Percentiles rank a stretch among this genome's conserved stretches.
These are phyloP conservation scores for Aspergillus ellipticus DNA, from an alignment of 495 filamentous ascomycete species.

Conservation along the genomic window DNA sequence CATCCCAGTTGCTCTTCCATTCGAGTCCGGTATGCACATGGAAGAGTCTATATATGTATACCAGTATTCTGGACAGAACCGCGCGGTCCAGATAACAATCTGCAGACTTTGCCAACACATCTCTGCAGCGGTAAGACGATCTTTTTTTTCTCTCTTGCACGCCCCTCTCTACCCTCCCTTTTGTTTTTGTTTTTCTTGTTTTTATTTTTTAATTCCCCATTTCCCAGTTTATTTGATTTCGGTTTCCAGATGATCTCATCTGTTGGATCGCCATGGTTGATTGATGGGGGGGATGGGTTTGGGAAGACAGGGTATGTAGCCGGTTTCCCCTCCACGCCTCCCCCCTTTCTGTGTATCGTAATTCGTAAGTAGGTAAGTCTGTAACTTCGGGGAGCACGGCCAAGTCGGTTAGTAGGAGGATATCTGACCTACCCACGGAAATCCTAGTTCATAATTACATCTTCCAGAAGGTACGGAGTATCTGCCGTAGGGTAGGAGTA, in stretches of 20 bases:
- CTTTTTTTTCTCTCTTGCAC: not conserved
- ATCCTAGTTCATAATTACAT: not conserved
- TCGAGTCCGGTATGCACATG: not conserved
- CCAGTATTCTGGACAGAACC: not conserved
- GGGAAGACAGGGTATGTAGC: conserved; percentile 1
- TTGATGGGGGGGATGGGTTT: not conserved
- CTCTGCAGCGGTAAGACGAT: conserved; percentile 16
- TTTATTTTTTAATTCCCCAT: not conserved
- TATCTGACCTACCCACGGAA: no score
- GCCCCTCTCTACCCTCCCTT: no score
- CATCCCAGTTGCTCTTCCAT: not conserved
- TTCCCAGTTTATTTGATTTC: not conserved
- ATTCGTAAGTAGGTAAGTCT: not conserved
- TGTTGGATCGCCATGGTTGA: not conserved
- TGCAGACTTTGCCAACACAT: conserved; percentile 21
- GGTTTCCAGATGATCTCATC: not conserved
- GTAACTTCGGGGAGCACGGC: no score
- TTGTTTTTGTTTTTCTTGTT: not conserved
- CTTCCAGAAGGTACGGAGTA: not conserved
- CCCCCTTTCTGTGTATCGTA: not conserved
- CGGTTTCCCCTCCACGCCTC: not conserved
- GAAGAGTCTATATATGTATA: not conserved
- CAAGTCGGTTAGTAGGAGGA: no score
- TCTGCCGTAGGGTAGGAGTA: no score
- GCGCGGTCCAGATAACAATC: conserved; percentile 17